phyloP scores from a whole-genome alignment of 768 basidiomycete species.

The Neoboletus magnificus region DNA sequence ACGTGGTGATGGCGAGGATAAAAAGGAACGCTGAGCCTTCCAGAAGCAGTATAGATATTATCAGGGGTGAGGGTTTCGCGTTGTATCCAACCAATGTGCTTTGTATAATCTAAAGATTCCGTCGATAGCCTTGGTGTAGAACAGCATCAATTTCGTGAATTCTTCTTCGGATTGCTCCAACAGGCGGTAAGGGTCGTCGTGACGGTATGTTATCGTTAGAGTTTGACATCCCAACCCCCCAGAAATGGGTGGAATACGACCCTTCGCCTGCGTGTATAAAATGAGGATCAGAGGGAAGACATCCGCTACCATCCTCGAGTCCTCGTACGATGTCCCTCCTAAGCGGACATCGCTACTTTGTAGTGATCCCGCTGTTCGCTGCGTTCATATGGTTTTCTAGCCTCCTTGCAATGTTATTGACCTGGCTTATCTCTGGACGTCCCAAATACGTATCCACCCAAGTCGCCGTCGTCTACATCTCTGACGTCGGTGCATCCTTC shows the following conservation, averaged over 20 bases:
- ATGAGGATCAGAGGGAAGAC: not conserved
- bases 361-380: slow-evolving; percentile 59
- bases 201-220: too few relatives aligned
- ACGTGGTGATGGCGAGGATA: slow-evolving; percentile 7
- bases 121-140: too few relatives aligned
- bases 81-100: not conserved
- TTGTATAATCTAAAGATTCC: not conserved
- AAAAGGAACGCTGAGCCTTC: slow-evolving; percentile 17
- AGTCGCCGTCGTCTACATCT: slow-evolving; percentile 66
- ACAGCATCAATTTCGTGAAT: not conserved
- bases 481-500: slow-evolving; percentile 69
- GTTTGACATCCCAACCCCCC: not conserved
- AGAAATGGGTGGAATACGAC: not conserved
- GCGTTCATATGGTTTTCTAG: slow-evolving; percentile 71
- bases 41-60: not conserved
- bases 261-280: slow-evolving; percentile 6
- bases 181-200: too few relatives aligned
- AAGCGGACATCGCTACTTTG: slow-evolving; percentile 53
- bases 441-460: slow-evolving; percentile 49
- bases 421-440: slow-evolving; percentile 65
- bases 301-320: not conserved
- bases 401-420: slow-evolving; percentile 66
- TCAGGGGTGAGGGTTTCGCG: not conserved
- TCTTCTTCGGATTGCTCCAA: not conserved
- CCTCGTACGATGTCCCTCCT: slow-evolving; percentile 14